Conservation (phyloP, 2,329 filamentous ascomycete species). For the Sarocladium oryzae region DNA sequence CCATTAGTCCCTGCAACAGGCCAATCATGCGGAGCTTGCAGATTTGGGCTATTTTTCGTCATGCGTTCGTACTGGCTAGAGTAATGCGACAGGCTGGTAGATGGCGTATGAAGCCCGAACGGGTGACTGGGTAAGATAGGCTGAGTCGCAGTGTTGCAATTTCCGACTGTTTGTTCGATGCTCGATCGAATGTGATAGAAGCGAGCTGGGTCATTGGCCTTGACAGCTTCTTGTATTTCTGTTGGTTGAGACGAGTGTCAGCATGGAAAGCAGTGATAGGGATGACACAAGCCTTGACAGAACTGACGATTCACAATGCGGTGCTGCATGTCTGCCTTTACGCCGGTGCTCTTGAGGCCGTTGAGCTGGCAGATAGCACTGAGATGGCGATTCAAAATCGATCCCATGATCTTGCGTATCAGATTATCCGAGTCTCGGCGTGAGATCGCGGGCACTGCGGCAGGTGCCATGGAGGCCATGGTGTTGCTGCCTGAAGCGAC, state of each 20-base stretch:
- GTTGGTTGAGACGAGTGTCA: not conserved
- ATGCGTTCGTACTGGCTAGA: not conserved
- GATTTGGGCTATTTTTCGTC: constrained; percentile 1
- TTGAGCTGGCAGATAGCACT: constrained; percentile 71
- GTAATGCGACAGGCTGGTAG: not conserved
- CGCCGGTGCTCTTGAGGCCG: constrained; percentile 69
- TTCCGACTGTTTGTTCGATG: constrained; percentile 27
- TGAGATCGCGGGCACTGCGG: constrained; percentile 18
- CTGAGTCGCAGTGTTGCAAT: constrained; percentile 13
- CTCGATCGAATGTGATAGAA: constrained; percentile 39
- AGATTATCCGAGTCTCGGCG: constrained; percentile 39
- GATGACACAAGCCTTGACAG: not conserved
- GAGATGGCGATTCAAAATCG: constrained; percentile 56
- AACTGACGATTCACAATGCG: constrained; percentile 73
- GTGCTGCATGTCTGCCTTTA: constrained; percentile 75
- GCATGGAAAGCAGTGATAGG: not conserved
- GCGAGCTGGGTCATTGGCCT: constrained; percentile 29
- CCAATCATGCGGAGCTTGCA: not conserved
- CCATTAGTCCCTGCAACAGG: not conserved
- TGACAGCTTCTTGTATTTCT: constrained; percentile 37
- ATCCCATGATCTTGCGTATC: constrained; percentile 35
- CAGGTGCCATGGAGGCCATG: constrained; percentile 1
- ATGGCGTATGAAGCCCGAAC: not conserved
- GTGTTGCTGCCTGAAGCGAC: constrained; percentile 1
- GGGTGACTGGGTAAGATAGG: not conserved